Base-by-base conservation (phyloP, 768 basidiomycete genomes). In the Rhodotorula babjevae region DNA sequence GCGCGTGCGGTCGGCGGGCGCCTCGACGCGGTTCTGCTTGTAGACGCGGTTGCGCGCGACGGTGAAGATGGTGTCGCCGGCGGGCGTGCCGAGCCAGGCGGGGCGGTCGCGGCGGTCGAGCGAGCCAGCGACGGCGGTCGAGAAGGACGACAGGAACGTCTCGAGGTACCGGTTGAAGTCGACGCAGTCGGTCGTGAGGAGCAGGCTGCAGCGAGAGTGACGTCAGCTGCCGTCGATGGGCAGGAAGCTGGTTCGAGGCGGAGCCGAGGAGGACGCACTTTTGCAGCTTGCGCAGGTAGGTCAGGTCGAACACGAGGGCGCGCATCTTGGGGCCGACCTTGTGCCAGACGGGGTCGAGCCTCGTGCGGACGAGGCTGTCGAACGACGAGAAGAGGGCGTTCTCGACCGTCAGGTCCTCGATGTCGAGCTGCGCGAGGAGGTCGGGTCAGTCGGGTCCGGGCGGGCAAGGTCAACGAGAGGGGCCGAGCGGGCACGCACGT, bases 301-400 rank as follows among this genome's bases (percentile, higher is more conserved):
- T 88, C 27, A 99, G 86, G 79, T 98, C 95, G 63, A 84, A 86
- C 16, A 97, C 92, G 19, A 98, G 86, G 71, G 93, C 91, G 77
- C 91, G 93, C 10, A 94, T 98, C 71, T 87, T 89, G 1, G 91
- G 88, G 0, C 93, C 93, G 40, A 95, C 94, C 82, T 93, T 92
- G 81, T 98, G 93, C 95, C 96, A 98, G 14, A 96, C 89, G 0
- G 93, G 85, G 80, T 96, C 92, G 15, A 98, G 86, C 78, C 94
- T 92, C 46, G 87, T 86, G 7, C 94, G 87, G 5, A 97, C 93
- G 62, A 95, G 85, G 29, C 86, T 82, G 78, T 97, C 94, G 78
- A 98, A 99, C 2, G 90, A 92, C 47, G 88, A 87, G 81, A 97
- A 98, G 77, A 97, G 93, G 0, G 93, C 92, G 77, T 90, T 93